Evolutionary conservation across 306 rosid genomes (phyloP), one percentile per base, ranked within the genome.

Genomic region (Pyrus bretschneideri): DNA sequence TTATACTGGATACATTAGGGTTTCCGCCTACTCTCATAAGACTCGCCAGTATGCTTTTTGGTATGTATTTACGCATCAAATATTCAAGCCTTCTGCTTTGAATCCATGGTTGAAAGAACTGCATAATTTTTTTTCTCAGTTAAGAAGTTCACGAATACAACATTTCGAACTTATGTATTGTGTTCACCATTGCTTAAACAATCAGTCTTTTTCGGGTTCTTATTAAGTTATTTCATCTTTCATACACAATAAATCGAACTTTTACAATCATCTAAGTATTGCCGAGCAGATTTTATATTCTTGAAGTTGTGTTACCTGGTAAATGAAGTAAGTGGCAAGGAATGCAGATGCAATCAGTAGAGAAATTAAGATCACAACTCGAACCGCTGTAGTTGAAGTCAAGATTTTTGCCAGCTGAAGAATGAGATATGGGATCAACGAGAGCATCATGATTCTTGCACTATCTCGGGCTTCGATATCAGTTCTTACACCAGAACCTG

Each of bases 21-120:
- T 29, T 66, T 46, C 85, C 76, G 12, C 74, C 72, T 35, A 55
- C 45, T 3, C 81, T 81, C 66, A 66, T 79, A 67, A 85, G 82
- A 71, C 64, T 61, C 6, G 61, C 60, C 2, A 75, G 38, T 4
- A 78, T 57, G 55, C 69, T 67, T 29, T 31, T 58, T 35, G 11
- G 57, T 18, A 62, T 42, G 33, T 71, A 75, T 67, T 54, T 75
- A 9, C 55, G 75, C 72, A 78, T 72, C 73, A 81, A 52, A 69
- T 55, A 85, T n/a, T 81, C 85, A 63, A 78, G 83, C 30, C 88
- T 81, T 68, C 85, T 71, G 15, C 38, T 45, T 79, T 85, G 88
- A 75, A 85, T 85, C 88, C 85, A 81, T 60, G 88, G 88, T 21
- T 62, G 70, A 73, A 85, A 70, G 27, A 67, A 59, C 88, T 84